Conservation (phyloP, 305 asterid species). For the Salvia sclarea region DNA sequence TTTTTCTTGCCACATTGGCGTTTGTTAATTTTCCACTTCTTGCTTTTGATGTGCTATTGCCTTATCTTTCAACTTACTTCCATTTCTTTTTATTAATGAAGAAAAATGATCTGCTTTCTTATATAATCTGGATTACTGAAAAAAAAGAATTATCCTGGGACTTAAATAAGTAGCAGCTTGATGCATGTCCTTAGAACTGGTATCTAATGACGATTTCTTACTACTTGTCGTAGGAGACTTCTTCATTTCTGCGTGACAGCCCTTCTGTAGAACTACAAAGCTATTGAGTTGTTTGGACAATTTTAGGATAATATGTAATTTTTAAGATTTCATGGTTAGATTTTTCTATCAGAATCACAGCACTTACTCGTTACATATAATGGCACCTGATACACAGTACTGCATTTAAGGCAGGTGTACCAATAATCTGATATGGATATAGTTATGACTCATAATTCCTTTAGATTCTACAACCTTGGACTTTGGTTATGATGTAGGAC, state of each 20-base stretch:
- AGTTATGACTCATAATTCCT: neutral
- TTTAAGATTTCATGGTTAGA: neutral
- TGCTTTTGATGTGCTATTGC: neutral
- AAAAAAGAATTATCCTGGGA: neutral
- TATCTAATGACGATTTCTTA: neutral
- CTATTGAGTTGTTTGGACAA: neutral
- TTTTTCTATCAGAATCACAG: neutral
- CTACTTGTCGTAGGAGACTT: no score
- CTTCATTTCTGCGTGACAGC: no score
- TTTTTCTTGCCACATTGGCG: neutral
- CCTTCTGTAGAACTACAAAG: neutral
- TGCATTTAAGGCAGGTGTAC: neutral
- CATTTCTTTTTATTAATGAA: neutral
- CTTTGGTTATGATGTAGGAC: neutral
- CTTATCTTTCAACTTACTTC: slow-evolving; percentile 1
- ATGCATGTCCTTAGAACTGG: neutral
- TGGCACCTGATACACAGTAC: neutral
- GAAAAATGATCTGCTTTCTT: neutral
- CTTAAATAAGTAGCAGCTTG: neutral
- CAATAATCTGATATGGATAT: neutral
- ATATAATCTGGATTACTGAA: neutral
- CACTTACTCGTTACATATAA: neutral
- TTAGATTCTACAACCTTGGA: neutral
- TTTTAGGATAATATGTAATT: neutral
- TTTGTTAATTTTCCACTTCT: neutral